Conservation (phyloP, 2,329 filamentous ascomycete genomes). For the Penicillium griseofulvum region DNA sequence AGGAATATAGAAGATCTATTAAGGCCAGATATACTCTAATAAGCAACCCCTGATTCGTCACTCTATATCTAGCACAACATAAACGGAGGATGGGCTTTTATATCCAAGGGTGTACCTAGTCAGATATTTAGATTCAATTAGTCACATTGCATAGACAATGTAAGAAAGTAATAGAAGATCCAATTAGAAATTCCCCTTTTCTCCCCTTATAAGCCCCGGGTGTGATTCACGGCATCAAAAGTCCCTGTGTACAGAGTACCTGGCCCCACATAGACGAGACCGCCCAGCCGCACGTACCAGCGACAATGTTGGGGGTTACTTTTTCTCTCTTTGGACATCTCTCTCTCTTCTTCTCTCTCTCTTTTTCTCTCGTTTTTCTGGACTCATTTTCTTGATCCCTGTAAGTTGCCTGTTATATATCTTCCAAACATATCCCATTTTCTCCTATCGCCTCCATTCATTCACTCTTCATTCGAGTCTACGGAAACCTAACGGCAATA, state of each 20-base stretch:
- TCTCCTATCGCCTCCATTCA: conserved; percentile 8
- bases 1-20: too few relatives aligned
- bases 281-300: conserved; percentile 14
- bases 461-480: neutral
- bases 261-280: conserved; percentile 14
- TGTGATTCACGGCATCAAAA: conserved; percentile 14
- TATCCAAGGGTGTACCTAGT: too few relatives aligned
- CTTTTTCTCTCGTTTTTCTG: neutral
- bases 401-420: neutral
- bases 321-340: conserved; percentile 6
- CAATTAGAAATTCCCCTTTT: neutral
- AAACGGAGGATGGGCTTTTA: neutral
- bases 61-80: neutral
- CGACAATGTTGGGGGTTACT: conserved; percentile 3
- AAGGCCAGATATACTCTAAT: conserved; percentile 19
- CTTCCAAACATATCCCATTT: conserved; percentile 2
- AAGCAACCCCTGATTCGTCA: conserved; percentile 28
- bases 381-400: neutral
- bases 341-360: neutral
- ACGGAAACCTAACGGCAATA: neutral
- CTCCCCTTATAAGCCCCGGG: neutral
- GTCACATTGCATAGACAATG: neutral
- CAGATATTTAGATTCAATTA: neutral
- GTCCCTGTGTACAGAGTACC: conserved; percentile 5
- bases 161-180: neutral